Base-by-base conservation (phyloP, 2,329 filamentous ascomycete species). In the Phaeophleospora eucalypticola region DNA sequence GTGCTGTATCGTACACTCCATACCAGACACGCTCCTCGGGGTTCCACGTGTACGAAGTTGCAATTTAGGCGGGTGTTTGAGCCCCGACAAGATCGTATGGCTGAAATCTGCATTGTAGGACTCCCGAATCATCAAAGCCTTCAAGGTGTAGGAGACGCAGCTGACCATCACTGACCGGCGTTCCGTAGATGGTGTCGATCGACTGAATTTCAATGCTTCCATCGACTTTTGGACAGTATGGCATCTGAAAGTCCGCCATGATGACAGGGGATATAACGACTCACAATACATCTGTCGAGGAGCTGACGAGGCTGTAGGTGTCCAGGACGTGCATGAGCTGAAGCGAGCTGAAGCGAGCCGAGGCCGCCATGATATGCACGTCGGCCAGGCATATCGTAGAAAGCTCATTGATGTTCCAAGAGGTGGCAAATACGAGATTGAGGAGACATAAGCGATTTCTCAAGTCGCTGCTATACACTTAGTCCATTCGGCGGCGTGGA, bases 31-130 rank as follows among this genome's bases (percentile, higher is more conserved):
- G 24, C 6, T 34, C 40, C 9, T 42, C 14, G 4, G 24, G 19
- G 12, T 34, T 32, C 40, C 40, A 42, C 3, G 40, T 35, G 27
- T 35, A 42, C 19, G 41, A 44, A 10, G 36, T 20, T 6, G 6
- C 34, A n/a, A n/a, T 8, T 8, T 36, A 36, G 15, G 24, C 7
- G 6, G 24, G 24, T 6, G 24, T 12, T 7, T 6, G 12, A 7
- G 6, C 24, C 24, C 12, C 24, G 7, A 6, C 7, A 12, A 29
- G 6, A 6, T 29, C 24, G 24, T 29, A 12, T 7, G 24, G 12
- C 12, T 7, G 24, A 6, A 29, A 12, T 7, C 7, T 12, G 24
- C 24, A 29, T 29, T 29, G 24, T 12, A 29, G 24, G 24, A 29
- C 12, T 29, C 24, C 24, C 24, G 6, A 12, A 29, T 12, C 24